Evolutionary conservation across 1,139 yeast species (phyloP).

Genomic region (Hyphopichia buzzinii): DNA sequence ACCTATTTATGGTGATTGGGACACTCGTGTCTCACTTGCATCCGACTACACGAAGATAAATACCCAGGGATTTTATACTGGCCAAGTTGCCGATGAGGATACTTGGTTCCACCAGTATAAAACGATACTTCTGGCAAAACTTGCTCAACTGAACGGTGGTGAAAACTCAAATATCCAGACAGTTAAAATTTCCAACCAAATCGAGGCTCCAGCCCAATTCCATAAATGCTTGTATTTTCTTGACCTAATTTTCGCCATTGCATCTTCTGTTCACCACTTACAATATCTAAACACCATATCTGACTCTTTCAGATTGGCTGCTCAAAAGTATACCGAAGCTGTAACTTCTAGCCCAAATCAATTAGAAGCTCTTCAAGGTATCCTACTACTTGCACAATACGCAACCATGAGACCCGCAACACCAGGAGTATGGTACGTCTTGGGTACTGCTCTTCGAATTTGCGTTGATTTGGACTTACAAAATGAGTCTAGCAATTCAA

Average conservation of each 20-base stretch:
- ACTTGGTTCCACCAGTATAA: conserved; percentile 49
- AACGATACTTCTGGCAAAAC: conserved; percentile 23
- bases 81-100: conserved; percentile 22
- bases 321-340: conserved; percentile 57
- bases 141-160: conserved; percentile 14
- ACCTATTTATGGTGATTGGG: conserved; percentile 74
- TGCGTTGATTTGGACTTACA: conserved; percentile 85
- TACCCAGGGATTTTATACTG: conserved; percentile 9
- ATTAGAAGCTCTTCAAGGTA: conserved; percentile 70
- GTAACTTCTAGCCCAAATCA: conserved; percentile 60
- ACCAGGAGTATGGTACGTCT: conserved; percentile 91
- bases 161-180: conserved; percentile 16
- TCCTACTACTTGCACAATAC: conserved; percentile 64
- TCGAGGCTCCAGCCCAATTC: conserved; percentile 46
- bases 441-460: conserved; percentile 76
- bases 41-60: conserved; percentile 58
- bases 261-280: conserved; percentile 71
- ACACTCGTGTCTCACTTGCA: conserved; percentile 55
- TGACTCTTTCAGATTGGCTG: conserved; percentile 72
- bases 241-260: conserved; percentile 76
- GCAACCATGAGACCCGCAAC: conserved; percentile 73
- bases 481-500: conserved; percentile 43
- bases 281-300: conserved; percentile 67
- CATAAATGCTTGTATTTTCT: conserved; percentile 55
- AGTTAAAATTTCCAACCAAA: conserved; percentile 30